Base-by-base conservation (phyloP, 768 basidiomycete genomes). In the Nidularia pulvinata region DNA sequence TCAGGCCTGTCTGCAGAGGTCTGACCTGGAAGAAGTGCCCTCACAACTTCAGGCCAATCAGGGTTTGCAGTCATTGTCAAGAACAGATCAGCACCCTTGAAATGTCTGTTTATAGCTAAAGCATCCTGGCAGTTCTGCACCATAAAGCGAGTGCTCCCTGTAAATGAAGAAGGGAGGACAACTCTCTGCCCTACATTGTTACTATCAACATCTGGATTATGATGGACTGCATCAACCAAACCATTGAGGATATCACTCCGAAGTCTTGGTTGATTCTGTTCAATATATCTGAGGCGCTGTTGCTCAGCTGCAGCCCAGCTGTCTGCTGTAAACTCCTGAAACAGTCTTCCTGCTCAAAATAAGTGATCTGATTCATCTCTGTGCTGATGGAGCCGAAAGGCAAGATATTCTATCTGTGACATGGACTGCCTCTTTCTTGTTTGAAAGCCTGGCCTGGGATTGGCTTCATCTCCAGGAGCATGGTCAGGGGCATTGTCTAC, bases 251-350 rank as follows among this genome's bases (percentile, higher is more conserved):
- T 36, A 14, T 72, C 64, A 7, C 72, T 66, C 4, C 76, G 56
- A 1, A 81, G 52, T 9, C 47, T 44, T 3, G 45, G 58, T 33
- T 83, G 79, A 59, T 82, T 68, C 13, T 53, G 33, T 9, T 51
- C 33, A 13, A 72, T 42, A 61, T 62, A 83, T 7, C 37, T 6
- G 46, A 57, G 19, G 19, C 19, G 1, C 19, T 19, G 19, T 19
- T 81, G 77, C 2, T 84, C 79, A 30, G 70, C 60, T 0, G 66
- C 60, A 13, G 80, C 78, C 72, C 70, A 84, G 2, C 56, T 60
- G 67, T 84, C 78, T 46, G 74, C 73, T 36, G 77, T 48, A 55
- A 68, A 77, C 44, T 79, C 70, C 50, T 80, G 76, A 35, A 83
- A 70, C 0, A 84, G 67, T 22, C 61, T 62, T 1, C 71, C 68